Evolutionary conservation across 352 stramenopile genomes (phyloP).

Genomic region (Phytophthora pseudosyringae): DNA sequence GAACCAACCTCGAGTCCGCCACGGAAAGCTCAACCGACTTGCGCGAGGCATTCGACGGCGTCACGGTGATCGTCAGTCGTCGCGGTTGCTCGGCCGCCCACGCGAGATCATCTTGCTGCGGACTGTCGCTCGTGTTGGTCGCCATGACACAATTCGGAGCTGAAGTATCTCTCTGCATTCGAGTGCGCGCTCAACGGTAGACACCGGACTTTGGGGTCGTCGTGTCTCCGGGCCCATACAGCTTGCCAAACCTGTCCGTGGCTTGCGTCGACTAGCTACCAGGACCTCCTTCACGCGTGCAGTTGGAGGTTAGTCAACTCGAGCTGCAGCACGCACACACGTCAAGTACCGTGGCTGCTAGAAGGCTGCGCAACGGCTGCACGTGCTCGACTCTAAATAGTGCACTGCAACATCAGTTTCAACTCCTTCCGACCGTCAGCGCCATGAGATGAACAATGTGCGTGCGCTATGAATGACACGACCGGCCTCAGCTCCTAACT

Average conservation of each 20-base stretch:
- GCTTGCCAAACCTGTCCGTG: constrained; percentile 7
- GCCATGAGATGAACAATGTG: background rate
- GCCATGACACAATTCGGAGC: constrained; percentile 6
- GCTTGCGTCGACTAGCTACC: too few relatives aligned
- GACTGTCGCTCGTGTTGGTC: constrained; percentile 7
- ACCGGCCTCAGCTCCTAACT: constrained; percentile 5
- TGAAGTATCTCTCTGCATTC: too few relatives aligned
- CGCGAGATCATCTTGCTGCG: background rate
- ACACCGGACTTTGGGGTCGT: constrained; percentile 4
- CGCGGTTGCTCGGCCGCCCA: constrained; percentile 30
- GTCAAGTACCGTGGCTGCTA: constrained; percentile 7
- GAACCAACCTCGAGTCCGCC: constrained; percentile 50
- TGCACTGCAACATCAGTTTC: constrained; percentile 31
- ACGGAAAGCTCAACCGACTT: constrained; percentile 47
- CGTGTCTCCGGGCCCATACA: constrained; percentile 24
- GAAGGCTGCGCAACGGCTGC: constrained; percentile 7
- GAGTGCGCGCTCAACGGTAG: background rate
- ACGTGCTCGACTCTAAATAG: constrained; percentile 20
- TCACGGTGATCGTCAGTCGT: constrained; percentile 32
- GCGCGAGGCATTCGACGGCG: constrained; percentile 16
- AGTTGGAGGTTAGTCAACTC: constrained; percentile 9
- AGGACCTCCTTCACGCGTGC: background rate
- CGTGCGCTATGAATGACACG: constrained; percentile 12
- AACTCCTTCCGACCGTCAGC: constrained; percentile 5
- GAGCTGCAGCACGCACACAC: background rate